Percentiles rank a stretch among this genome's conserved stretches.
These are phyloP conservation scores for Beverwykella pulmonaria DNA, from an alignment of 495 filamentous ascomycete species.

Conservation along the genomic window DNA sequence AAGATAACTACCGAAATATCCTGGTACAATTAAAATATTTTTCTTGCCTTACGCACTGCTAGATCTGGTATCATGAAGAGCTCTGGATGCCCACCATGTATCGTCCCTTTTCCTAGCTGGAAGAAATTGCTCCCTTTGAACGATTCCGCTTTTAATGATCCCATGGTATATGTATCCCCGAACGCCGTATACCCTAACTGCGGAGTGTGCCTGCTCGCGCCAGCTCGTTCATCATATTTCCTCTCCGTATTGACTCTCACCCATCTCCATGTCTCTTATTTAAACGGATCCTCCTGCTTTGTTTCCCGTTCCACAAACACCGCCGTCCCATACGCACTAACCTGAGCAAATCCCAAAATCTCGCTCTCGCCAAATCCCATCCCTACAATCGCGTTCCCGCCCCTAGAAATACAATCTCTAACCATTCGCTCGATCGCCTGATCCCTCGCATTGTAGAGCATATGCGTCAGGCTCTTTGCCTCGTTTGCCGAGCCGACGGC, in stretches of 20 bases:
- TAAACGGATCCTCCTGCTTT: conserved; percentile 11
- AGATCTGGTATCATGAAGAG: conserved; percentile 1
- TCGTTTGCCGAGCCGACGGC: conserved; percentile 20
- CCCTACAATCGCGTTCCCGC: conserved; percentile 27
- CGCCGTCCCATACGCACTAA: conserved; percentile 26
- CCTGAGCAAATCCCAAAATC: conserved; percentile 25
- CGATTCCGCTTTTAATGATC: conserved; percentile 22
- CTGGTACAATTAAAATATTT: neutral
- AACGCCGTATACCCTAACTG: conserved; percentile 14
- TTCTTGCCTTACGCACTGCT: conserved; percentile 28
- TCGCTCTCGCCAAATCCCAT: conserved; percentile 35
- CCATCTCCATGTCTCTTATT: no score
- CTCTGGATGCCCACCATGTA: neutral
- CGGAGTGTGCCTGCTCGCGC: conserved; percentile 13
- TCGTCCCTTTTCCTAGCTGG: conserved; percentile 20
- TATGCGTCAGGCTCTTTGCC: conserved; percentile 29
- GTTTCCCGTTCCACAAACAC: conserved; percentile 22
- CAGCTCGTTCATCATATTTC: no score
- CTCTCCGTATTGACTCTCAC: no score
- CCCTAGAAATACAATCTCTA: conserved; percentile 22
- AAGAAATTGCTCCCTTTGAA: conserved; percentile 32
- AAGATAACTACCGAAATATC: neutral
- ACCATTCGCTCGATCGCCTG: conserved; percentile 30
- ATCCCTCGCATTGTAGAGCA: conserved; percentile 29
- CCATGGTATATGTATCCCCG: neutral